Conservation (phyloP, 1,139 yeast species). For the Suhomyces terraborum region DNA sequence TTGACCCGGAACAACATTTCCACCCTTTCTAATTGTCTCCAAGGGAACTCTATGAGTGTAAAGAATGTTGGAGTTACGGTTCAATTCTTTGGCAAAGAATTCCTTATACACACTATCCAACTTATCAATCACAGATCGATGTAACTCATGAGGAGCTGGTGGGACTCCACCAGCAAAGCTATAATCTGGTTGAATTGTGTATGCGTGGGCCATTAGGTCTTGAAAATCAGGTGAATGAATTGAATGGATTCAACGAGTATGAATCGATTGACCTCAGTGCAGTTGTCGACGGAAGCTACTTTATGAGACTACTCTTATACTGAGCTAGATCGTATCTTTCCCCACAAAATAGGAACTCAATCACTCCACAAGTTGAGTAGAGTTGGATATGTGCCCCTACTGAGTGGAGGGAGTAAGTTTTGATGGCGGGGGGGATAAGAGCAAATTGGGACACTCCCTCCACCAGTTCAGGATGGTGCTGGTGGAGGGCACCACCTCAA, state of each 20-base stretch:
- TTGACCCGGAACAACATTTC: conserved; percentile 51
- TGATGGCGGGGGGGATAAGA: neutral
- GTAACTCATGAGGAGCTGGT: conserved; percentile 29
- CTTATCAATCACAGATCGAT: conserved; percentile 24
- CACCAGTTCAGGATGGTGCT: no score
- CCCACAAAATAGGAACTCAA: neutral
- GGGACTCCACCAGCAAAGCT: conserved; percentile 29
- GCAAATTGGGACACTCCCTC: neutral
- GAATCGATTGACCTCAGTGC: no score
- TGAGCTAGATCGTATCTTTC: neutral
- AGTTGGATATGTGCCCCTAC: neutral
- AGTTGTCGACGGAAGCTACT: neutral
- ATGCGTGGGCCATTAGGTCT: conserved; percentile 1
- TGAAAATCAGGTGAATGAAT: no score
- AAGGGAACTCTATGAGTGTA: conserved; percentile 47
- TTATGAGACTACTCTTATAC: neutral
- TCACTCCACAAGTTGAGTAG: neutral
- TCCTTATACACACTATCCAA: conserved; percentile 40
- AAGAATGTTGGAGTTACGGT: conserved; percentile 33
- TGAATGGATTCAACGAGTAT: no score
- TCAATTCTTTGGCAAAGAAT: conserved; percentile 34
- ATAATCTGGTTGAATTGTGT: conserved; percentile 21
- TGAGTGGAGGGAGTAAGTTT: neutral
- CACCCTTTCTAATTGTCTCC: conserved; percentile 38
- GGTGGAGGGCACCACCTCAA: neutral